These are phyloP conservation scores for Aspergillus fijiensis DNA, from an alignment of 2,329 filamentous ascomycete genomes.

Conservation along the genomic window DNA sequence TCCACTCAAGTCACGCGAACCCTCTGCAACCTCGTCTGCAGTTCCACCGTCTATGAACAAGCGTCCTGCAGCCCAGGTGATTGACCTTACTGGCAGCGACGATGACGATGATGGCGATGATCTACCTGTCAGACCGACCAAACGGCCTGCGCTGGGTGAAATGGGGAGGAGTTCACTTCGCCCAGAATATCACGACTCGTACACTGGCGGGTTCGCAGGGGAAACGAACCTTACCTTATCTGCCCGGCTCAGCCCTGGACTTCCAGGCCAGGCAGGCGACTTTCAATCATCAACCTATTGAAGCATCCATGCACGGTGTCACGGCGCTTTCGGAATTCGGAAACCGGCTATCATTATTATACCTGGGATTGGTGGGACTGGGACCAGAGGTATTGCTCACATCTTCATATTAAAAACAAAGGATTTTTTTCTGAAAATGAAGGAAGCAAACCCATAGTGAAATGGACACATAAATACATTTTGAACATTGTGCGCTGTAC, in stretches of 20 bases:
- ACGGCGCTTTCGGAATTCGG: conserved; percentile 18
- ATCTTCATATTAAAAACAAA: not conserved
- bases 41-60: conserved; percentile 43
- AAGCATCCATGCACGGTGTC: conserved; percentile 21
- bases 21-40: conserved; percentile 41
- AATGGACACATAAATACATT: no score
- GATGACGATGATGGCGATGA: conserved; percentile 45
- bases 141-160: conserved; percentile 31
- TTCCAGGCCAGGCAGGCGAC: conserved; percentile 9
- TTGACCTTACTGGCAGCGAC: conserved; percentile 55
- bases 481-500: no score
- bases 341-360: conserved; percentile 4
- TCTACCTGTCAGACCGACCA: conserved; percentile 37
- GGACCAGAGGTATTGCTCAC: not conserved
- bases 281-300: conserved; percentile 19
- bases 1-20: conserved; percentile 38
- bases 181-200: conserved; percentile 24
- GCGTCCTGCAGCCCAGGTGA: conserved; percentile 49
- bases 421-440: no score
- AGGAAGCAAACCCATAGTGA: no score
- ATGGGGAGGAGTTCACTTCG: conserved; percentile 22
- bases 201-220: conserved; percentile 23
- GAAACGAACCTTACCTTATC: conserved; percentile 20
- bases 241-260: conserved; percentile 18
- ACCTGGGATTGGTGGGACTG: conserved; percentile 9